These are phyloP conservation scores for Zasmidium citrigriseum DNA, from an alignment of 2,329 filamentous ascomycete species.

Conservation along the genomic window DNA sequence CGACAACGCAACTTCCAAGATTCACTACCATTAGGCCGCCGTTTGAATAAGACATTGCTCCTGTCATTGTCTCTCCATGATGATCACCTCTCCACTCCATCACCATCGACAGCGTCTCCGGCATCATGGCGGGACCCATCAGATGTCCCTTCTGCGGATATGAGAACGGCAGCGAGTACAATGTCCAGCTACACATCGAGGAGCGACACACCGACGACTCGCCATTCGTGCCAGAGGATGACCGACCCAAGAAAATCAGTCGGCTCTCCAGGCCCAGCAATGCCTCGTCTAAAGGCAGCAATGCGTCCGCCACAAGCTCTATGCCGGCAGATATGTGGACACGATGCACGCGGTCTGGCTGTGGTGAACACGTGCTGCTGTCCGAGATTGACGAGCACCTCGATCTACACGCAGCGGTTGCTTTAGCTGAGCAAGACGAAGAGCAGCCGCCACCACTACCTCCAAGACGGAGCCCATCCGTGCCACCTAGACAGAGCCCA, in stretches of 20 bases:
- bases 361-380: conserved; percentile 45
- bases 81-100: background rate
- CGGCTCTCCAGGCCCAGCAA: background rate
- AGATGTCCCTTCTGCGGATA: conserved; percentile 34
- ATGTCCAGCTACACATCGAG: conserved; percentile 36
- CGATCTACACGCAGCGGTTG: conserved; percentile 40
- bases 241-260: background rate
- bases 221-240: conserved; percentile 18
- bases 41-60: background rate
- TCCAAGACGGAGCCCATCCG: conserved; percentile 15
- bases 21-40: conserved; percentile 3
- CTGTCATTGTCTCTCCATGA: background rate
- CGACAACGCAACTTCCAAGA: conserved; percentile 1
- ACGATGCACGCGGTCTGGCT: conserved; percentile 44
- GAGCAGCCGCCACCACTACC: conserved; percentile 27
- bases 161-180: conserved; percentile 25
- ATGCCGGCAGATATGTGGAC: conserved; percentile 31
- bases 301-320: conserved; percentile 6
- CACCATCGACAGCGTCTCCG: conserved; percentile 4
- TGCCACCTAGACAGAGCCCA: conserved; percentile 19
- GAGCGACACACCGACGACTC: conserved; percentile 34
- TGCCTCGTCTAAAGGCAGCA: background rate
- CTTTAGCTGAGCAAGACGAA: conserved; percentile 41
- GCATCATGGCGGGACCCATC: conserved; percentile 25
- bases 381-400: conserved; percentile 49